phyloP scores from a whole-genome alignment of 1,284 basidiomycete species.

The Rhizoctonia solani region DNA sequence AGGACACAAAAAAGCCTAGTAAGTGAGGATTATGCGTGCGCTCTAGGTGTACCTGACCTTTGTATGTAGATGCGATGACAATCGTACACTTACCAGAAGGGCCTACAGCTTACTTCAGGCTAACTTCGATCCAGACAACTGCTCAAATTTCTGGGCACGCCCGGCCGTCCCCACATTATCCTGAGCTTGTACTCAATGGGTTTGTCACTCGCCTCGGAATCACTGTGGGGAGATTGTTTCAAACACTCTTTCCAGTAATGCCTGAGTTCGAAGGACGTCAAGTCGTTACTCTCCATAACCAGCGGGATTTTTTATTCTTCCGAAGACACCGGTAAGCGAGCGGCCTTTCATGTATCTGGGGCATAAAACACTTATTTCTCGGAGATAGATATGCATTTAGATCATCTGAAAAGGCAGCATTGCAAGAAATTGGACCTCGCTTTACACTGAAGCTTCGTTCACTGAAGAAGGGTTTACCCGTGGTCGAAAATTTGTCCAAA shows the following conservation, averaged over 20 bases:
- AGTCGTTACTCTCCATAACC: conserved; percentile 96
- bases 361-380: neutral
- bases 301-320: conserved; percentile 98
- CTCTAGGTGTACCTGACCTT: conserved; percentile 34
- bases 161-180: conserved; percentile 87
- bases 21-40: conserved; percentile 46
- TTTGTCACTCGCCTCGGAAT: conserved; percentile 95
- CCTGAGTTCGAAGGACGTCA: conserved; percentile 97
- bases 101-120: conserved; percentile 95
- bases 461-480: conserved; percentile 86
- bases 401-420: conserved; percentile 84
- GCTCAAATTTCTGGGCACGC: conserved; percentile 91
- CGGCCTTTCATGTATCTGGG: neutral
- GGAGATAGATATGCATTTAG: conserved; percentile 83
- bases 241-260: conserved; percentile 91
- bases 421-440: conserved; percentile 98
- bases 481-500: conserved; percentile 69
- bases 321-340: conserved; percentile 83
- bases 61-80: conserved; percentile 80
- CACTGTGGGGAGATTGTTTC: conserved; percentile 91
- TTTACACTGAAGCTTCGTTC: conserved; percentile 95
- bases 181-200: conserved; percentile 94
- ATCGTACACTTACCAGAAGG: conserved; percentile 89
- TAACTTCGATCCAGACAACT: conserved; percentile 86
- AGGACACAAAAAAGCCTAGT: conserved; percentile 93